A percentile compares a stretch with the other conserved stretches of the same genome.
Conservation (phyloP, 495 filamentous ascomycete species). For the Neurospora sp. region DNA sequence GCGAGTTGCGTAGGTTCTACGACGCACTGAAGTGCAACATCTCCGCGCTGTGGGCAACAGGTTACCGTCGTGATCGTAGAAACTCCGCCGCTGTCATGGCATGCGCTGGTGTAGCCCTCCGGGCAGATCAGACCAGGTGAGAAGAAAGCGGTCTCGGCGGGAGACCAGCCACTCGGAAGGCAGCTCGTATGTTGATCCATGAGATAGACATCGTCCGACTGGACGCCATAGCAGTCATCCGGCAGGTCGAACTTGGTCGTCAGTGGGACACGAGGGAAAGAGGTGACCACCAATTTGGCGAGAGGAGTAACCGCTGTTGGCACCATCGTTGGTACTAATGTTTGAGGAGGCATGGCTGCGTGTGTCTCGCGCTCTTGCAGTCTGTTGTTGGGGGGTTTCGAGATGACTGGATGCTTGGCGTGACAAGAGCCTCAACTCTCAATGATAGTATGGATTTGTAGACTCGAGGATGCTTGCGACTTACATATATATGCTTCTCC, state of each 20-base stretch:
- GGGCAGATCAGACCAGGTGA: constrained; percentile 20
- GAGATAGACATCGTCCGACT: constrained; percentile 1
- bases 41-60: constrained; percentile 12
- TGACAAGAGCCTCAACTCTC: neutral
- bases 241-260: constrained; percentile 1
- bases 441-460: neutral
- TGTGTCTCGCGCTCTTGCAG: neutral
- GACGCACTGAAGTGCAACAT: constrained; percentile 10
- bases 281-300: constrained; percentile 3
- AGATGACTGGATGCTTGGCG: neutral
- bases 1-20: constrained; percentile 4
- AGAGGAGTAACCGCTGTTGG: neutral
- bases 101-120: constrained; percentile 15
- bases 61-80: constrained; percentile 19
- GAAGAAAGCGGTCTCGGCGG: constrained; percentile 12
- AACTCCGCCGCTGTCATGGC: constrained; percentile 8
- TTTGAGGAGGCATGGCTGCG: neutral
- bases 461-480: neutral
- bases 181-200: constrained; percentile 12
- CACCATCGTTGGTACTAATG: neutral
- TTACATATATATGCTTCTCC: neutral
- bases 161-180: constrained; percentile 12
- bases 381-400: neutral
- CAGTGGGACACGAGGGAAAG: constrained; percentile 11
- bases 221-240: constrained; percentile 10